Conservation (phyloP, 352 stramenopile species). For the Phytopythium helicoides region DNA sequence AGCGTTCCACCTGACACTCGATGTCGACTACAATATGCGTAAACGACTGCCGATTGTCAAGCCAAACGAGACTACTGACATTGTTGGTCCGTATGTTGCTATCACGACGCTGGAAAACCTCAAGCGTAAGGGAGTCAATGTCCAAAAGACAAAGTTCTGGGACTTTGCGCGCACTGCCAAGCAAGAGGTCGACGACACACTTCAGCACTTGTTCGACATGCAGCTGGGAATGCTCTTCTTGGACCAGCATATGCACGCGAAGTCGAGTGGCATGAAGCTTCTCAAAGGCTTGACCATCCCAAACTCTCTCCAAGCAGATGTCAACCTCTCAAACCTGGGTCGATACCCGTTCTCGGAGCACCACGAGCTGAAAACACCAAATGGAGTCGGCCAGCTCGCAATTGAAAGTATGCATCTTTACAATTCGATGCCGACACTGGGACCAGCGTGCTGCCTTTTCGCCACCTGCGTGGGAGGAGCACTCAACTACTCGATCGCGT, state of each 20-base stretch:
- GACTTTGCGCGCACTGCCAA: constrained; percentile 37
- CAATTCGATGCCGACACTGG: constrained; percentile 19
- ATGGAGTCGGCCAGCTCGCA: constrained; percentile 1
- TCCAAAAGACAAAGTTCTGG: constrained; percentile 34
- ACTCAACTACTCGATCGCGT: constrained; percentile 23
- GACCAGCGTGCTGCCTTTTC: too few species aligned
- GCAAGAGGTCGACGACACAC: constrained; percentile 17
- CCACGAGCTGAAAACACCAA: constrained; percentile 8
- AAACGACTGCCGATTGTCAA: constrained; percentile 22
- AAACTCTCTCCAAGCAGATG: constrained; percentile 15
- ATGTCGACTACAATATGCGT: constrained; percentile 48
- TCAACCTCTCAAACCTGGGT: constrained; percentile 23
- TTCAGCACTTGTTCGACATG: constrained; percentile 13
- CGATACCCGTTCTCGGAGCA: constrained; percentile 16
- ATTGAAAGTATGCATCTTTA: constrained; percentile 28
- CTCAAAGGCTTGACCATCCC: constrained; percentile 12
- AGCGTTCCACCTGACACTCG: constrained; percentile 29
- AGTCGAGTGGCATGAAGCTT: constrained; percentile 7
- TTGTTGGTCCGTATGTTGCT: constrained; percentile 29
- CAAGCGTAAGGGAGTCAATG: constrained; percentile 14
- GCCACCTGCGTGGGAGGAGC: constrained; percentile 17
- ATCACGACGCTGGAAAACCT: constrained; percentile 16
- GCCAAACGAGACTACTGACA: constrained; percentile 10
- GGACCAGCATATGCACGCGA: constrained; percentile 12
- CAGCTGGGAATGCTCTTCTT: constrained; percentile 10